Conservation (phyloP, 148 eudicot genomes). For the Rhododendron ovatum region DNA sequence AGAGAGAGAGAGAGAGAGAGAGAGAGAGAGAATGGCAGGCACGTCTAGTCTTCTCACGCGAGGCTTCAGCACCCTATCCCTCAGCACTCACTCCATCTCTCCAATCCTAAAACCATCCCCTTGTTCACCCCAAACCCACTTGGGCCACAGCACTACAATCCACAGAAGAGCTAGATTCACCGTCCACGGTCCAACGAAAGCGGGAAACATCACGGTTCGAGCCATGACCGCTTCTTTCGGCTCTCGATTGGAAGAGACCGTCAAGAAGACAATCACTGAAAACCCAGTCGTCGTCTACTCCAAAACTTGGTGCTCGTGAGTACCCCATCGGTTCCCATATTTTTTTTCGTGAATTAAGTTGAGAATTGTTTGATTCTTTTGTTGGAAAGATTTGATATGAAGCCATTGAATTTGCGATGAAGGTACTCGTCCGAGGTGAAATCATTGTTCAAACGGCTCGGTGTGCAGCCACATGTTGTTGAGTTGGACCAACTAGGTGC, state of each 20-base stretch:
- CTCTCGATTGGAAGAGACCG: slow-evolving; percentile 65
- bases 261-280: slow-evolving; percentile 62
- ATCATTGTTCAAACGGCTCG: slow-evolving; percentile 68
- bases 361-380: neutral
- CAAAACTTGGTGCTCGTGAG: slow-evolving; percentile 95
- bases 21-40: slow-evolving; percentile 10
- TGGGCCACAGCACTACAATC: neutral
- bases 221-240: slow-evolving; percentile 66
- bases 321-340: neutral
- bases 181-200: slow-evolving; percentile 8
- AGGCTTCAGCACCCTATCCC: slow-evolving; percentile 4
- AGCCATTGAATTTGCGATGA: slow-evolving; percentile 10
- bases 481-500: slow-evolving; percentile 92
- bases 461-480: slow-evolving; percentile 64
- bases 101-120: neutral
- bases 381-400: slow-evolving; percentile 9
- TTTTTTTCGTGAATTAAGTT: neutral
- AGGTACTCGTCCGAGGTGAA: slow-evolving; percentile 95
- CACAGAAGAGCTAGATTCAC: slow-evolving; percentile 9
- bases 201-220: slow-evolving; percentile 22
- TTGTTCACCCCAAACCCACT: neutral
- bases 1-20: neutral
- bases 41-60: slow-evolving; percentile 4
- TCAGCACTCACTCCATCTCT: neutral
- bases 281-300: slow-evolving; percentile 95